Evolutionary conservation across 768 basidiomycete genomes (phyloP).

Genomic region (Trichaptum fuscoviolaceum): DNA sequence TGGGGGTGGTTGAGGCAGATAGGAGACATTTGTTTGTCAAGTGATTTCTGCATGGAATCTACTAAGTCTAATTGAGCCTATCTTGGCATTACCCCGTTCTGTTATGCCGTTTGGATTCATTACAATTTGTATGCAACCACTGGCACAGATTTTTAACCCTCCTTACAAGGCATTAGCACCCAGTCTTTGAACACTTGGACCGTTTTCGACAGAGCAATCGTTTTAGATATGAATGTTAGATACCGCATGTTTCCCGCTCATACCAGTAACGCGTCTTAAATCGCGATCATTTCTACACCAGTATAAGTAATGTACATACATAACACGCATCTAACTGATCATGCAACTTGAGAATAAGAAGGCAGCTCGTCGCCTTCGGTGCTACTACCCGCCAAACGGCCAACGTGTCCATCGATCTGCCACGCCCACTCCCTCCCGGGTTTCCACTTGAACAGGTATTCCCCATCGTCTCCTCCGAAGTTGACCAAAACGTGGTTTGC

Average conservation of each 20-base stretch:
- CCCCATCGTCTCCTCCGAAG: slow-evolving; percentile 46
- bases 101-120: neutral
- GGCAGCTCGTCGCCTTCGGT: slow-evolving; percentile 43
- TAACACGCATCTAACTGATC: neutral
- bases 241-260: too few relatives aligned
- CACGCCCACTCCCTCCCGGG: slow-evolving; percentile 64
- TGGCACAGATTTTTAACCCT: neutral
- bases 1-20: neutral
- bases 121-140: neutral
- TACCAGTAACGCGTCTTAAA: too few relatives aligned
- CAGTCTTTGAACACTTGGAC: too few relatives aligned
- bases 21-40: neutral
- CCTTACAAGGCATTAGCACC: too few relatives aligned
- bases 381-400: slow-evolving; percentile 32
- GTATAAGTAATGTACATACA: neutral
- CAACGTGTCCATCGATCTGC: slow-evolving; percentile 61
- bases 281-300: too few relatives aligned
- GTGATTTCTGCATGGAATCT: neutral
- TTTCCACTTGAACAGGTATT: slow-evolving; percentile 44
- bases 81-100: neutral
- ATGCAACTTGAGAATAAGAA: neutral
- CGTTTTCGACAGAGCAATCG: too few relatives aligned
- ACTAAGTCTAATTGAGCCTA: neutral
- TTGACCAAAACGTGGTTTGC: slow-evolving; percentile 53
- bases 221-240: too few relatives aligned